Conservation (phyloP, 345 rosid genomes). For the Gossypium bickii region DNA sequence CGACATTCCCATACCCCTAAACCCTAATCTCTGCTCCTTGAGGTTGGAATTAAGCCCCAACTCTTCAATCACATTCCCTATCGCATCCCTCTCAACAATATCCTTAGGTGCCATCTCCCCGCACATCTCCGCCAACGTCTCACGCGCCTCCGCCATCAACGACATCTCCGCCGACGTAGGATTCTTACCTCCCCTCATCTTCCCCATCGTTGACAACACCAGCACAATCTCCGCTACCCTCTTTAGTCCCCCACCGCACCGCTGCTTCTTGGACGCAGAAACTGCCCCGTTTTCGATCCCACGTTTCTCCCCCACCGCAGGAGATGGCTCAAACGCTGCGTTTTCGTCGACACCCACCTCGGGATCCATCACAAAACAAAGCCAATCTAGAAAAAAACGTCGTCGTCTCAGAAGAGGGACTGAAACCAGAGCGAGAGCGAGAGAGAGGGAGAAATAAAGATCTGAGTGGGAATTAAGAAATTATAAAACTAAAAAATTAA, state of each 20-base stretch:
- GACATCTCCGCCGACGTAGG: conserved; percentile 63
- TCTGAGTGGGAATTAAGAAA: conserved; percentile 13
- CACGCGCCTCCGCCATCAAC: conserved; percentile 79
- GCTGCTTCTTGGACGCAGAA: conserved; percentile 36
- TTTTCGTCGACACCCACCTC: conserved; percentile 7
- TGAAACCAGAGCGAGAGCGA: conserved; percentile 13
- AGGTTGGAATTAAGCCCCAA: conserved; percentile 53
- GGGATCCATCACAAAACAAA: conserved; percentile 27
- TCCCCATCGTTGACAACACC: conserved; percentile 67
- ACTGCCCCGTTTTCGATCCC: conserved; percentile 22
- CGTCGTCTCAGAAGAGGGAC: not conserved
- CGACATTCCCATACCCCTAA: conserved; percentile 41
- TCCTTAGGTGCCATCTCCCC: conserved; percentile 57
- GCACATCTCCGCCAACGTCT: conserved; percentile 52
- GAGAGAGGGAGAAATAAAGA: conserved; percentile 2
- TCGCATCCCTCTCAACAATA: conserved; percentile 48
- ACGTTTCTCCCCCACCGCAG: conserved; percentile 26
- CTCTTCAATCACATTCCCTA: conserved; percentile 53
- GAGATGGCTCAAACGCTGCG: conserved; percentile 9
- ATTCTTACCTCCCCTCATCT: conserved; percentile 54
- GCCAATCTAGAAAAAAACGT: not conserved
- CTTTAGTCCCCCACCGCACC: conserved; percentile 27
- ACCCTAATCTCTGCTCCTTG: conserved; percentile 61
- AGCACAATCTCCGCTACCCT: conserved; percentile 87
- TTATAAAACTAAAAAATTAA: not conserved